Evolutionary conservation across 352 stramenopile genomes (phyloP).

Genomic region (Phytophthora pistaciae): DNA sequence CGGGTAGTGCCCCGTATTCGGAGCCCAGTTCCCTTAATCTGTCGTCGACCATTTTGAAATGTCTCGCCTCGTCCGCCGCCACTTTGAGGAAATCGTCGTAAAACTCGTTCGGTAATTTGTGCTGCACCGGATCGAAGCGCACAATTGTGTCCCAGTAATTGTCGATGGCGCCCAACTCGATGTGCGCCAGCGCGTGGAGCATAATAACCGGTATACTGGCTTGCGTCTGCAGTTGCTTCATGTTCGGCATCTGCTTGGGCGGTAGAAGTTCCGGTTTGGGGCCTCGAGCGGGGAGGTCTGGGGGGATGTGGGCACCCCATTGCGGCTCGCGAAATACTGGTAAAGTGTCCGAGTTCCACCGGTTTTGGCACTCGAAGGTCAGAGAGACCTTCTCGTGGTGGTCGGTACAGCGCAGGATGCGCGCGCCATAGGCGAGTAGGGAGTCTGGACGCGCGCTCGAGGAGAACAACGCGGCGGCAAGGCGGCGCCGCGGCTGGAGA

Average conservation of each 20-base stretch:
- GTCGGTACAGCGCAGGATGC: slow-evolving; percentile 58
- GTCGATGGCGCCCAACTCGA: slow-evolving; percentile 87
- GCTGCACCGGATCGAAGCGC: slow-evolving; percentile 68
- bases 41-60: slow-evolving; percentile 83
- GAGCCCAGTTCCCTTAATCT: slow-evolving; percentile 69
- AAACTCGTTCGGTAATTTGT: slow-evolving; percentile 63
- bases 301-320: slow-evolving; percentile 50
- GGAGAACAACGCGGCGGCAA: neutral
- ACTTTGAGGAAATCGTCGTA: slow-evolving; percentile 83
- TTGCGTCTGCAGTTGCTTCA: slow-evolving; percentile 71
- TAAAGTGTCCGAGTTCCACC: slow-evolving; percentile 52
- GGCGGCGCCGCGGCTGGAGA: neutral
- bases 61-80: slow-evolving; percentile 77
- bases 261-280: slow-evolving; percentile 54
- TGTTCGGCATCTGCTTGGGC: slow-evolving; percentile 78
- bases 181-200: slow-evolving; percentile 86
- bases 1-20: slow-evolving; percentile 73
- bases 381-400: slow-evolving; percentile 71
- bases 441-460: slow-evolving; percentile 37
- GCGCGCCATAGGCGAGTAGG: slow-evolving; percentile 67
- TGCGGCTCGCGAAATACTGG: slow-evolving; percentile 39
- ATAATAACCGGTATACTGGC: slow-evolving; percentile 73
- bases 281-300: slow-evolving; percentile 57
- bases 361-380: slow-evolving; percentile 62
- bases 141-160: slow-evolving; percentile 92